Conservation (phyloP, 129 eudicot species). For the Saussurea involucrata region DNA sequence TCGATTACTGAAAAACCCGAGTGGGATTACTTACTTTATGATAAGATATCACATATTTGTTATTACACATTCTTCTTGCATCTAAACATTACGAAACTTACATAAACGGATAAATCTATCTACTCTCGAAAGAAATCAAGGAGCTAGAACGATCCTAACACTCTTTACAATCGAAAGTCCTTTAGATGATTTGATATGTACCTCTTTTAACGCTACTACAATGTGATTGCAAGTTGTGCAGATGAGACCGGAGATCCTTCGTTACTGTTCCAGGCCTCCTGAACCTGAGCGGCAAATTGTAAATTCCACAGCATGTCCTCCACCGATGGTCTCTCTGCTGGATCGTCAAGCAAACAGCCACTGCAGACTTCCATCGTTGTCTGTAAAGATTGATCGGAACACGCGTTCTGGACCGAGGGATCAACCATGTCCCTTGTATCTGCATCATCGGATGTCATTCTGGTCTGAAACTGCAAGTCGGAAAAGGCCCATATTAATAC, state of each 20-base stretch:
- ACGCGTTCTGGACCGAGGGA: slow-evolving; percentile 36
- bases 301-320: slow-evolving; percentile 94
- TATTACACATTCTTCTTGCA: slow-evolving; percentile 16
- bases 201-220: slow-evolving; percentile 9
- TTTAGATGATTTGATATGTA: not conserved
- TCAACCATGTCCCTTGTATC: slow-evolving; percentile 59
- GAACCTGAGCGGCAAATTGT: slow-evolving; percentile 93
- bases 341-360: slow-evolving; percentile 51
- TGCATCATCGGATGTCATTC: slow-evolving; percentile 44
- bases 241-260: slow-evolving; percentile 64
- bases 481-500: not conserved
- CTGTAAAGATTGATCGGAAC: slow-evolving; percentile 63
- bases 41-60: not conserved
- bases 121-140: slow-evolving; percentile 11
- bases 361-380: slow-evolving; percentile 71
- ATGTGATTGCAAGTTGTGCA: slow-evolving; percentile 30
- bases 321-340: slow-evolving; percentile 73
- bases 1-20: not conserved
- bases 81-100: slow-evolving; percentile 9
- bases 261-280: slow-evolving; percentile 59
- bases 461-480: slow-evolving; percentile 42
- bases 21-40: not conserved
- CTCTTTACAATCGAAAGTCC: slow-evolving; percentile 17
- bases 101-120: slow-evolving; percentile 22
- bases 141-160: slow-evolving; percentile 13